These are phyloP conservation scores for Angomonas deanei DNA, from an alignment of 208 protist species.

Conservation along the genomic window DNA sequence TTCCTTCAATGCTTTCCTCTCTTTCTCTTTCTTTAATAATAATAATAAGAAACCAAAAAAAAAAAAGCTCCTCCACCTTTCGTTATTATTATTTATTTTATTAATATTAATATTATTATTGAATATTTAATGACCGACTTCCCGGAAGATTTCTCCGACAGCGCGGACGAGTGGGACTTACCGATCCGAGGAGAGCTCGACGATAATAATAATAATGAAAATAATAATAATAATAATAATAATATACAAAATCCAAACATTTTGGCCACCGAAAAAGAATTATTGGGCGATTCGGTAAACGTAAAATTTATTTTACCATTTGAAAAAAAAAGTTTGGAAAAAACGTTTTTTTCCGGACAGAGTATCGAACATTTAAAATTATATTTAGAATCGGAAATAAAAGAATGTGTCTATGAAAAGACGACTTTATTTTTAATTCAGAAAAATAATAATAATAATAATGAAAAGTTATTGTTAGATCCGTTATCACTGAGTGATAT, in stretches of 20 bases:
- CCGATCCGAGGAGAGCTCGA: constrained; percentile 12
- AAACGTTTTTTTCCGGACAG: constrained; percentile 71
- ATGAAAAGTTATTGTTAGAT: constrained; percentile 60
- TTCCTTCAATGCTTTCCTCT: background rate
- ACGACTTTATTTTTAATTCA: too few relatives aligned
- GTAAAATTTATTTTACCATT: constrained; percentile 35
- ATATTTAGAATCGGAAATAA: constrained; percentile 45
- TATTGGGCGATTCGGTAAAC: constrained; percentile 41
- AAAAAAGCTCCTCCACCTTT: background rate
- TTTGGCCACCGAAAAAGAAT: constrained; percentile 58
- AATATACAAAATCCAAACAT: constrained; percentile 19
- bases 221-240: too few relatives aligned
- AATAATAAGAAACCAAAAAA: background rate
- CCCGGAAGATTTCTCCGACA: constrained; percentile 39
- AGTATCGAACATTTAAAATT: constrained; percentile 73
- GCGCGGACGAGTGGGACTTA: constrained; percentile 68
- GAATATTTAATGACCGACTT: too few relatives aligned
- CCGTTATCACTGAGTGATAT: constrained; percentile 79
- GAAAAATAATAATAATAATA: too few relatives aligned
- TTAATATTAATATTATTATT: background rate
- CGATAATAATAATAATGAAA: background rate
- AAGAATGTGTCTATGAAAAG: constrained; percentile 50
- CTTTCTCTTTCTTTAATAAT: constrained; percentile 6
- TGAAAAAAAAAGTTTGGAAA: constrained; percentile 9
- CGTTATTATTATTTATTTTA: constrained; percentile 1